phyloP scores from a whole-genome alignment of 2,329 filamentous ascomycete genomes.

The Teratosphaeriaceae sp. region DNA sequence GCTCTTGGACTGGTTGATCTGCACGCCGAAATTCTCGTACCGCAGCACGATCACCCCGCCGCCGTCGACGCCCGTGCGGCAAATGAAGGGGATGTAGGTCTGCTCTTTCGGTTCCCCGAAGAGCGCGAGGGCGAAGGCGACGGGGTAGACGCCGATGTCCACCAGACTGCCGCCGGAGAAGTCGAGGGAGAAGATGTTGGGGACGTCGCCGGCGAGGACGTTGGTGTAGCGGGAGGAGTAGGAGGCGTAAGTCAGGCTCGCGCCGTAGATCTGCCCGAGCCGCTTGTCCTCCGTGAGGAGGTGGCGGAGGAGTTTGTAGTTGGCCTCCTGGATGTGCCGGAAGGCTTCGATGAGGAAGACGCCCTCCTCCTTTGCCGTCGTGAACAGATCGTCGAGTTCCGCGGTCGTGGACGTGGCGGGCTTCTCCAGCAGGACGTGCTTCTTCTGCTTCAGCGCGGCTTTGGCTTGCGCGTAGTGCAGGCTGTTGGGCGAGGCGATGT shows the following conservation, averaged over 20 bases:
- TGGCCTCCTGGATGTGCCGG: constrained; percentile 44
- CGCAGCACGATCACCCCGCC: constrained; percentile 38
- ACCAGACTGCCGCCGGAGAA: constrained; percentile 42
- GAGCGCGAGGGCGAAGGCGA: constrained; percentile 41
- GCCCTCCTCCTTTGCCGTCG: constrained; percentile 33
- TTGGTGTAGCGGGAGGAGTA: constrained; percentile 42
- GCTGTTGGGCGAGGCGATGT: constrained; percentile 45
- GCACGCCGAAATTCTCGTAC: constrained; percentile 40
- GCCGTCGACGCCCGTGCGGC: constrained; percentile 41
- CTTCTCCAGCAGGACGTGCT: constrained; percentile 47
- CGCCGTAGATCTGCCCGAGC: constrained; percentile 40
- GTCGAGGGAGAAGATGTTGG: constrained; percentile 44
- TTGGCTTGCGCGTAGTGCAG: constrained; percentile 43
- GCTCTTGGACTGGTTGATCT: constrained; percentile 38
- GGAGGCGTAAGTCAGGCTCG: constrained; percentile 38
- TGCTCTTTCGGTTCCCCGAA: constrained; percentile 39
- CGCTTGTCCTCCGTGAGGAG: constrained; percentile 28
- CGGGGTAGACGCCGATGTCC: constrained; percentile 45
- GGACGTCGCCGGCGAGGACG: constrained; percentile 39
- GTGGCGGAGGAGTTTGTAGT: constrained; percentile 39
- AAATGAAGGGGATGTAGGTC: constrained; percentile 38
- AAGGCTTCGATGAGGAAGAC: constrained; percentile 44
- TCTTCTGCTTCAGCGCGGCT: constrained; percentile 35
- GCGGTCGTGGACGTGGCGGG: constrained; percentile 38
- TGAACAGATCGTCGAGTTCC: constrained; percentile 40